These are phyloP conservation scores for Chlorella sp. DNA, from an alignment of 139 green algal species.

Conservation along the genomic window DNA sequence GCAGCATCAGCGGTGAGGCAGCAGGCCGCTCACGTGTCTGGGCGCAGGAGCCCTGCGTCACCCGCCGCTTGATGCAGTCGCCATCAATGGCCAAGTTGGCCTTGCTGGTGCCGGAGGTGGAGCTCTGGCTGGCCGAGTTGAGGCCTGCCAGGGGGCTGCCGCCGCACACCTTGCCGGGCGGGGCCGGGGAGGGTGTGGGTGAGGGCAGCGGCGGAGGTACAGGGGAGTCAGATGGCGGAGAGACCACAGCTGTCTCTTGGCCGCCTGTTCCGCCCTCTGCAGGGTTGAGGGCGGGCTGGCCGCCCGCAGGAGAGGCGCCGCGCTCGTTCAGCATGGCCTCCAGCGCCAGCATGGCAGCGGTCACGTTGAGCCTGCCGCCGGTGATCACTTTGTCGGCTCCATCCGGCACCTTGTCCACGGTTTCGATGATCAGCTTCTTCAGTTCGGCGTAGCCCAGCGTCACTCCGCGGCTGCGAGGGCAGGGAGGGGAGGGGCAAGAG, in stretches of 20 bases:
- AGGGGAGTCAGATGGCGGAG: not conserved
- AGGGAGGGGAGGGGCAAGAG: not conserved
- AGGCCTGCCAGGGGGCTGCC: constrained; percentile 19
- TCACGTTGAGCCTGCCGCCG: constrained; percentile 13
- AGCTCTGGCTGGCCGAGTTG: constrained; percentile 21
- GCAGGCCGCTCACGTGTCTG: constrained; percentile 18
- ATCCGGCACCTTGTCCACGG: constrained; percentile 7
- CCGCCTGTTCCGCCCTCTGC: not conserved
- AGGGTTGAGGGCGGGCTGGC: not conserved
- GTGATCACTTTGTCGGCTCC: constrained; percentile 16
- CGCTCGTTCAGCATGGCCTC: not conserved
- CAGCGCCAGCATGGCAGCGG: not conserved
- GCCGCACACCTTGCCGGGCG: constrained; percentile 25
- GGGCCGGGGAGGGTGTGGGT: not conserved
- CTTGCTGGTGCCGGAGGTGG: not conserved
- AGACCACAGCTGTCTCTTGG: not conserved
- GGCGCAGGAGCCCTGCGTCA: constrained; percentile 10
- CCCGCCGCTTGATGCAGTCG: constrained; percentile 22
- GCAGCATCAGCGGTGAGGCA: too few relatives aligned
- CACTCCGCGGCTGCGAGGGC: constrained; percentile 8
- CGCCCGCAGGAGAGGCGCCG: not conserved
- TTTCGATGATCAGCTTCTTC: constrained; percentile 2
- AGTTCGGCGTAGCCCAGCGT: constrained; percentile 5
- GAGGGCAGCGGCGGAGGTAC: too few relatives aligned
- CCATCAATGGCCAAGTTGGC: constrained; percentile 38